phyloP scores from a whole-genome alignment of 768 basidiomycete genomes.

The Tremella yokohamensis region DNA sequence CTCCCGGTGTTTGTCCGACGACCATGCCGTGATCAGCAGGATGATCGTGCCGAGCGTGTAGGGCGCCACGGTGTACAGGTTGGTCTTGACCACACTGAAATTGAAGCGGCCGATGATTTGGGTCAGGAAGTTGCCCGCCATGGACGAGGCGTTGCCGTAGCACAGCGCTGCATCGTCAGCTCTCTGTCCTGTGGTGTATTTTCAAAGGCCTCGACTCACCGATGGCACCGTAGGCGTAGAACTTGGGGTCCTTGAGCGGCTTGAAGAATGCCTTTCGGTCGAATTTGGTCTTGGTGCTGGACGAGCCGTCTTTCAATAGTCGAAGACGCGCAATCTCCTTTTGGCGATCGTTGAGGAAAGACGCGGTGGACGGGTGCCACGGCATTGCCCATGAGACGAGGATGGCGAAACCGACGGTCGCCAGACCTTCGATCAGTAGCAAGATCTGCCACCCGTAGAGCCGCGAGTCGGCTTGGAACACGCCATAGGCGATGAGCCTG shows the following conservation, averaged over 20 bases:
- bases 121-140: slow-evolving; percentile 59
- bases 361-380: slow-evolving; percentile 10
- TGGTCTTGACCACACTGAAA: slow-evolving; percentile 58
- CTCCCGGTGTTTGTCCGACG: slow-evolving; percentile 56
- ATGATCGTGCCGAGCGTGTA: slow-evolving; percentile 56
- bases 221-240: slow-evolving; percentile 25
- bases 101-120: slow-evolving; percentile 57
- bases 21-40: slow-evolving; percentile 56
- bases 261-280: slow-evolving; percentile 20
- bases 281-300: slow-evolving; percentile 53
- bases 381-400: slow-evolving; percentile 53
- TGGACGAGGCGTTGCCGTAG: slow-evolving; percentile 49
- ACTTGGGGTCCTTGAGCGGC: slow-evolving; percentile 26
- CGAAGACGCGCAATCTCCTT: slow-evolving; percentile 42
- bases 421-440: slow-evolving; percentile 57
- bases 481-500: slow-evolving; percentile 56
- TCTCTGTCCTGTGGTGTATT: too few species aligned
- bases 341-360: slow-evolving; percentile 20
- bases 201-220: too few species aligned
- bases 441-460: slow-evolving; percentile 58
- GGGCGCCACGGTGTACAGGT: slow-evolving; percentile 60
- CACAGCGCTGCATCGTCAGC: slow-evolving; percentile 9
- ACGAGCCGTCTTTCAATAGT: slow-evolving; percentile 57
- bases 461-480: slow-evolving; percentile 53
- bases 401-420: slow-evolving; percentile 51